Evolutionary conservation across 257 asterid genomes (phyloP), one percentile per base, ranked within the genome.

Genomic region (Solanum rostratum): DNA sequence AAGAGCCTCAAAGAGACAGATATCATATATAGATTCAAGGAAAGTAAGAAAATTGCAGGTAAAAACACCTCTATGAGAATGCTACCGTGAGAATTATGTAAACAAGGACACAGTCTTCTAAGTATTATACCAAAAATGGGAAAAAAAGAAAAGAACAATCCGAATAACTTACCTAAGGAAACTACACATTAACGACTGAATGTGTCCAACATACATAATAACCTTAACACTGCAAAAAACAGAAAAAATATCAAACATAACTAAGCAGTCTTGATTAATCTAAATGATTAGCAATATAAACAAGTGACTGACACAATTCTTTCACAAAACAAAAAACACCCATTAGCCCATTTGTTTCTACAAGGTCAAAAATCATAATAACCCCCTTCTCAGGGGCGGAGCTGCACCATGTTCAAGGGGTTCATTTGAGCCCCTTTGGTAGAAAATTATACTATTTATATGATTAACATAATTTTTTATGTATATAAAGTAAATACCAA

Each of bases 171-270:
- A 83, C 66, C 80, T 22, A 68, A 5, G 57, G 76, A 59, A 80
- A 84, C 20, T 68, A 80, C 86, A 85, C 68, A 86, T 79, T 87
- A 83, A 82, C 46, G 83, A 84, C 50, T 45, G 60, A 33, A 53
- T 33, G 71, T 65, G 62, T 86, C 85, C 88, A 84, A 79, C 86
- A 53, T 86, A 86, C 88, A 57, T 87, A 83, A 85, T 83, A 83
- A 82, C 66, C 60, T 78, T 55, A 54, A 55, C 80, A 60, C 37
- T 76, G 82, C 82, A 49, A 73, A 43, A 3, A 20, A 5, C 3
- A 15, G 22, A 29, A 49, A 50, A 20, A 49, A 50, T 18, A 76
- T 4, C 10, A 76, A 76, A 76, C 81, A 24, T 49, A 76, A 49
- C 62, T 2, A 76, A 76, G 62, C 24, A 73, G 3, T 14, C 8